Conservation (phyloP, 495 filamentous ascomycete genomes). For the Jackrogersella multiformis region DNA sequence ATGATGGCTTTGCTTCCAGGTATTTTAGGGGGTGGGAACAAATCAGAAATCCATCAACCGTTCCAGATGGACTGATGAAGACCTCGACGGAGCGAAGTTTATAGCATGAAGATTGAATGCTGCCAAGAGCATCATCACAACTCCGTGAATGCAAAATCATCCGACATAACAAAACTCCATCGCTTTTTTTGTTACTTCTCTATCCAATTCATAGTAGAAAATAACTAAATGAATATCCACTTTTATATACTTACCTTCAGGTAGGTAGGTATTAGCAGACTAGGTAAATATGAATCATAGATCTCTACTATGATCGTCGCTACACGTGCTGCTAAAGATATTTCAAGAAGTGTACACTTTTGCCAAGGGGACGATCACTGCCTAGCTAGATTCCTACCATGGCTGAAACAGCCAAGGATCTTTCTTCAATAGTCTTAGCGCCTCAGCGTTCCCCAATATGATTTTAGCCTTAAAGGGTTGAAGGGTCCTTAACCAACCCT, state of each 20-base stretch:
- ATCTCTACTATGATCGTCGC: not conserved
- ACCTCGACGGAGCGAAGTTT: not conserved
- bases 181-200: not conserved
- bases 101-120: not conserved
- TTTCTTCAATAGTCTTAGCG: constrained; percentile 25
- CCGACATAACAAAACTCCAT: not conserved
- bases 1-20: constrained; percentile 11
- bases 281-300: not conserved
- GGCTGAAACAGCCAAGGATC: constrained; percentile 27
- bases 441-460: not conserved
- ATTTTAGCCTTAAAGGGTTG: constrained; percentile 10
- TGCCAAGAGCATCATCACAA: not conserved
- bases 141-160: not conserved
- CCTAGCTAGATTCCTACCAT: not conserved
- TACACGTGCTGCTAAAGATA: not conserved
- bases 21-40: not conserved
- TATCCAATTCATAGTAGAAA: not conserved
- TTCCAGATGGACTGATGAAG: not conserved
- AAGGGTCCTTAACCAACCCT: constrained; percentile 7
- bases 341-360: not conserved
- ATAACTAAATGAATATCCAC: too few relatives aligned
- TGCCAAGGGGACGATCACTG: not conserved
- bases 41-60: constrained; percentile 5
- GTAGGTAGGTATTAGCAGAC: too few relatives aligned
- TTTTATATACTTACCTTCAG: not conserved